Evolutionary conservation across 2,329 filamentous ascomycete species (phyloP).

Genomic region (Fusarium sp.): DNA sequence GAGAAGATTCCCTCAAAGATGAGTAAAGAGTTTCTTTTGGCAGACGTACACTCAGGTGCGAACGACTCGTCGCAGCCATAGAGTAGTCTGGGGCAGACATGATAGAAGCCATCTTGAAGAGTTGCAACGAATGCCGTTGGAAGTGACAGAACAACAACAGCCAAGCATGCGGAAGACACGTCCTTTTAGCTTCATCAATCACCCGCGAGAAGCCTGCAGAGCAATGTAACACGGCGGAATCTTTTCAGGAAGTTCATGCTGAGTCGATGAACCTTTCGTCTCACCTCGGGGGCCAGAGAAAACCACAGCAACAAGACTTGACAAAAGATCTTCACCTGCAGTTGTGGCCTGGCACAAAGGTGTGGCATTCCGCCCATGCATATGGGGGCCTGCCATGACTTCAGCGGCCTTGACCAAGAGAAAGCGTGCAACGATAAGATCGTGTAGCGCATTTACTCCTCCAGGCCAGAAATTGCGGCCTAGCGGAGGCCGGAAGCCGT

Average conservation of each 20-base stretch:
- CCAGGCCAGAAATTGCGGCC: not conserved
- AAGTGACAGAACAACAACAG: not conserved
- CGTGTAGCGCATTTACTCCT: slow-evolving; percentile 17
- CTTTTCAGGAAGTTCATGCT: slow-evolving; percentile 13
- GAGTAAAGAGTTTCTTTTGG: slow-evolving; percentile 40
- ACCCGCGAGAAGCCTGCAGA: not conserved
- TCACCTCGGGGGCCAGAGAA: slow-evolving; percentile 16
- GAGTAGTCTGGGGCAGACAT: slow-evolving; percentile 44
- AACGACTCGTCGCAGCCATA: slow-evolving; percentile 34
- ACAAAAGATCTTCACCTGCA: slow-evolving; percentile 21
- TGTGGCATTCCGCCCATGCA: slow-evolving; percentile 5
- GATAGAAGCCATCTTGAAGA: slow-evolving; percentile 40
- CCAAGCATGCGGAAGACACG: not conserved
- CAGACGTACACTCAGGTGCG: slow-evolving; percentile 39
- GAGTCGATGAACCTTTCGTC: slow-evolving; percentile 19
- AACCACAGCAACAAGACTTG: slow-evolving; percentile 1
- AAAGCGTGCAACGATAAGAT: slow-evolving; percentile 18
- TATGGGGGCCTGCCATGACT: slow-evolving; percentile 13
- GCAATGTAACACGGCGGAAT: slow-evolving; percentile 15
- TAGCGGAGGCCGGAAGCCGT: slow-evolving; percentile 37
- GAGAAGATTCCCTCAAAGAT: slow-evolving; percentile 36
- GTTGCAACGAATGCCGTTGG: not conserved
- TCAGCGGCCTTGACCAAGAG: slow-evolving; percentile 15
- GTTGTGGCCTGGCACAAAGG: slow-evolving; percentile 20
- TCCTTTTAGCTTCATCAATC: slow-evolving; percentile 21